Percentiles rank a stretch among this genome's conserved stretches.
Evolutionary conservation across 371 early-diverging fungal species (phyloP).

Genomic region (Encephalitozoon romaleae): DNA sequence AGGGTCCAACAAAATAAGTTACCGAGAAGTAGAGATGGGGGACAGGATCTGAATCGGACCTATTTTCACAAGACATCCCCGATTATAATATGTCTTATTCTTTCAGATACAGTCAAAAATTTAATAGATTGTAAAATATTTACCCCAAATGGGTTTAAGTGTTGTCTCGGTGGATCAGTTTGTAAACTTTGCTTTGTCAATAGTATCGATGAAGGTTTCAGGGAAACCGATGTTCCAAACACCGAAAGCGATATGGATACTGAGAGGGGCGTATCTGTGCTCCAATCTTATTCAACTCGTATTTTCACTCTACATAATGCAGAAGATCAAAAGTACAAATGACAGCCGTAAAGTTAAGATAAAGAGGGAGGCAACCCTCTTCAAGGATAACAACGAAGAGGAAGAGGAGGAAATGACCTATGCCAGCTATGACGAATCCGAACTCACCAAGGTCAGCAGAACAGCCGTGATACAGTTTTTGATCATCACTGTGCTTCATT

Average conservation of each 20-base stretch:
- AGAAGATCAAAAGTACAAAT: constrained; percentile 42
- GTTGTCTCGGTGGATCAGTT: constrained; percentile 44
- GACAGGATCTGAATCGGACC: too few relatives aligned
- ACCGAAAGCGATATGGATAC: constrained; percentile 6
- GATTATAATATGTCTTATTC: neutral
- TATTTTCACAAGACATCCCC: too few relatives aligned
- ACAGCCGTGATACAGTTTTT: constrained; percentile 35
- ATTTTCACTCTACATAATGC: constrained; percentile 44
- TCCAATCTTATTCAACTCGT: constrained; percentile 45
- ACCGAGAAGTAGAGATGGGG: neutral
- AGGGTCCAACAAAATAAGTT: neutral
- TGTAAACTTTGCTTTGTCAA: constrained; percentile 30
- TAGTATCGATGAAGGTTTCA: constrained; percentile 43
- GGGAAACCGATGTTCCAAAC: constrained; percentile 28
- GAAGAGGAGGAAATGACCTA: constrained; percentile 59
- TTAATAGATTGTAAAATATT: neutral
- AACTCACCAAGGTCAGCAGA: constrained; percentile 42
- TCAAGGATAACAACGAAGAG: constrained; percentile 36
- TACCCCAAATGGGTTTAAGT: constrained; percentile 38
- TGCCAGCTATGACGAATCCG: constrained; percentile 57
- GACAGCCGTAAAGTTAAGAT: constrained; percentile 52
- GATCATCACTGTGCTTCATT: constrained; percentile 47
- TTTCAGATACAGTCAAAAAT: neutral
- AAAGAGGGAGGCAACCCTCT: constrained; percentile 39
- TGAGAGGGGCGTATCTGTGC: constrained; percentile 41